Evolutionary conservation across 2,329 filamentous ascomycete genomes (phyloP).

Genomic region (Hypoxylon sp.): DNA sequence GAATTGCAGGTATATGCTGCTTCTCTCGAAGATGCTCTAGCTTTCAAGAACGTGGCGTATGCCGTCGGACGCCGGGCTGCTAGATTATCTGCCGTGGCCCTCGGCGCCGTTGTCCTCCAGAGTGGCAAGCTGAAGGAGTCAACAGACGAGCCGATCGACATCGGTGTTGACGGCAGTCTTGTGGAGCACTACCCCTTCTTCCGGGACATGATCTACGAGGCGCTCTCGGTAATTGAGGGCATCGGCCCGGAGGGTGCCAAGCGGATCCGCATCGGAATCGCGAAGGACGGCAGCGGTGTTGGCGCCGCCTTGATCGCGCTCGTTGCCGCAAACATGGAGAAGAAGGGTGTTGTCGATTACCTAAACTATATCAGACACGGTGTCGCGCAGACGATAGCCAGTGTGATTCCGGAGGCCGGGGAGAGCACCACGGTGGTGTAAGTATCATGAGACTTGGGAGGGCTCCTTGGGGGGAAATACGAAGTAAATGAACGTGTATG

Average conservation of each 20-base stretch:
- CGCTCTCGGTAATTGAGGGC: constrained; percentile 76
- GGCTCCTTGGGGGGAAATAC: neutral
- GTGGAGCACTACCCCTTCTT: constrained; percentile 97
- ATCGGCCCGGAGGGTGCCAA: constrained; percentile 83
- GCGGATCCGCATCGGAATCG: constrained; percentile 91
- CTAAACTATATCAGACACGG: constrained; percentile 53
- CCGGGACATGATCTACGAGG: constrained; percentile 85
- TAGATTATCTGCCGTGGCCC: constrained; percentile 84
- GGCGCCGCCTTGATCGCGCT: constrained; percentile 94
- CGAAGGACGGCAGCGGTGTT: constrained; percentile 96
- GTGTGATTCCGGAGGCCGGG: constrained; percentile 39
- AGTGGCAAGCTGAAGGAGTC: constrained; percentile 73
- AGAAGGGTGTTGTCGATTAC: constrained; percentile 52
- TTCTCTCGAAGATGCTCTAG: constrained; percentile 83
- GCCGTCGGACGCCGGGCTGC: constrained; percentile 91
- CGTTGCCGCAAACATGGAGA: constrained; percentile 76
- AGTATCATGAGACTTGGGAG: constrained; percentile 1
- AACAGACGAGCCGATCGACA: constrained; percentile 78
- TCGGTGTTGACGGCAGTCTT: constrained; percentile 93
- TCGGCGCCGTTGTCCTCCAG: constrained; percentile 83
- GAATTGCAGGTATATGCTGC: constrained; percentile 79
- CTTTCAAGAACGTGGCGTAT: constrained; percentile 82
- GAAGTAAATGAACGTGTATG: constrained; percentile 17
- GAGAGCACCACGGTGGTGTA: constrained; percentile 40
- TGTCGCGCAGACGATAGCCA: constrained; percentile 46